Conservation (phyloP, 495 filamentous ascomycete species). For the Oidiodendron maius region DNA sequence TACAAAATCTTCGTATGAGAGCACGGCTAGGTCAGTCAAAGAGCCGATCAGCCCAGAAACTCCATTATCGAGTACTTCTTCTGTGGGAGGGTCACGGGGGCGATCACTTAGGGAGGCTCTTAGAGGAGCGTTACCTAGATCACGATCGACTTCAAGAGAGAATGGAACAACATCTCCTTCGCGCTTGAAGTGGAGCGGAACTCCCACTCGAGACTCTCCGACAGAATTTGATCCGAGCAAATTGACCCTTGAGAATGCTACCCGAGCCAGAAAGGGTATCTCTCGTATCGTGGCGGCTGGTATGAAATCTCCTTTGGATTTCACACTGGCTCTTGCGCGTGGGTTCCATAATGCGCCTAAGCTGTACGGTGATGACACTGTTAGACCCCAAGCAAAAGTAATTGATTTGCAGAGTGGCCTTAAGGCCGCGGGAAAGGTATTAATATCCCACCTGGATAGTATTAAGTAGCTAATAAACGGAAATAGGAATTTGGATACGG, state of each 20-base stretch:
- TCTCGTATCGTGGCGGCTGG: conserved; percentile 62
- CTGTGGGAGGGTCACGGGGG: conserved; percentile 4
- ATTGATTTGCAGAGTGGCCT: conserved; percentile 63
- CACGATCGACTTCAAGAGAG: conserved; percentile 15
- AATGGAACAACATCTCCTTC: conserved; percentile 2
- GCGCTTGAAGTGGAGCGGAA: conserved; percentile 6
- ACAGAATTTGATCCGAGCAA: conserved; percentile 16
- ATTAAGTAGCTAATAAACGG: neutral
- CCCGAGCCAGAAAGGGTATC: conserved; percentile 57
- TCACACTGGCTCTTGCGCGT: conserved; percentile 69
- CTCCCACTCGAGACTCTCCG: neutral
- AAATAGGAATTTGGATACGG: conserved; percentile 57
- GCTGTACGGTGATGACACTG: conserved; percentile 70
- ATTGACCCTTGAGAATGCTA: conserved; percentile 45
- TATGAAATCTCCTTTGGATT: conserved; percentile 74
- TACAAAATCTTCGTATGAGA: conserved; percentile 21
- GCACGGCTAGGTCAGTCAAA: conserved; percentile 10
- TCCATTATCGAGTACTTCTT: conserved; percentile 11
- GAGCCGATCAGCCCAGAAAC: conserved; percentile 1
- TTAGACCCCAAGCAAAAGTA: conserved; percentile 63
- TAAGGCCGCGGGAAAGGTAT: conserved; percentile 52
- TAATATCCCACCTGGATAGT: neutral
- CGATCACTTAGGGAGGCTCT: conserved; percentile 19
- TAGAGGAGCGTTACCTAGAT: conserved; percentile 13
- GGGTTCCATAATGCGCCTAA: conserved; percentile 83